Base-by-base conservation (phyloP, 176 grass and related monocot species). In the Ensete ventricosum region DNA sequence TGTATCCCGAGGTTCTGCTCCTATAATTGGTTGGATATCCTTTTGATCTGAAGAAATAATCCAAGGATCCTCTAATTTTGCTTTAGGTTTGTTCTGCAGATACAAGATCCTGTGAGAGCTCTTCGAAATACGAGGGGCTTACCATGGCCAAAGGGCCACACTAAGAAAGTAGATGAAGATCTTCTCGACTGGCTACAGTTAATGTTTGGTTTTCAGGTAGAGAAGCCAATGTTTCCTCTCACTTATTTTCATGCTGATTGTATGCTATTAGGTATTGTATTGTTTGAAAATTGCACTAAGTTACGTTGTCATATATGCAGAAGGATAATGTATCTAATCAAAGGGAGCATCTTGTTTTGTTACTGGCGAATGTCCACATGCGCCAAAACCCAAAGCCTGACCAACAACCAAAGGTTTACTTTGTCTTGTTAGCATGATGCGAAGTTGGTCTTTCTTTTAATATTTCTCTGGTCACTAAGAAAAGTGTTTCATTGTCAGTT, bases 191-290 rank as follows among this genome's bases (percentile, higher is more conserved):
- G 94, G 94, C 90, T 98, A 58, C 94, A 98, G 85, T 74, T 82
- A 69, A 98, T 98, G 88, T 98, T 98, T 93, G 90, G 94, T 22
- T 98, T 98, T 89, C 94, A 98, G 94, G 94, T 87, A 88, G 84
- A 78, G 74, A 78, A 85, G 14, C 19, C 43, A 50, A 11, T 50
- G 9, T 29, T 69, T 2, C 49, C 23, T 72, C 69, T 48, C 59
- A 54, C 10, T 73, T 85, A 24, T 69, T 55, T 49, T 65, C 63
- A 50, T 60, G 24, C 67, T 71, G 11, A 24, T 54, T 71, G 77
- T 74, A 53, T 76, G 70, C n/a, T 20, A 13, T 57, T 69, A 74
- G 3, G 20, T 72, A 85, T 82, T 77, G 21, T 82, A 17, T 12
- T 67, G 1, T 78, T 79, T 89, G 63, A 82, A 77, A 57, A 69